Evolutionary conservation across 2,329 filamentous ascomycete genomes (phyloP).

Genomic region (Fusarium foetens): DNA sequence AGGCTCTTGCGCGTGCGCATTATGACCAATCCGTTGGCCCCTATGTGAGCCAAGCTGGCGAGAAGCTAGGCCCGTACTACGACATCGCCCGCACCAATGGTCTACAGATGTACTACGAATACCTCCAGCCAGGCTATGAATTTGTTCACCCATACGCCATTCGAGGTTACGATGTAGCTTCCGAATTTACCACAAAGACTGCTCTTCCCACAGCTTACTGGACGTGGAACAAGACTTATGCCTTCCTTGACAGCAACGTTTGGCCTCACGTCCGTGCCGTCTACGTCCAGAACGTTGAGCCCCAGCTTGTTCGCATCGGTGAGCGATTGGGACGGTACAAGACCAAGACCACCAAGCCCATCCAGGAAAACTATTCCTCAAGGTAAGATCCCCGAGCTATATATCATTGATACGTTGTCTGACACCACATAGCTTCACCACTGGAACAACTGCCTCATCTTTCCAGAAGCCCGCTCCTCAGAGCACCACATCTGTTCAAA

Average conservation of each 20-base stretch:
- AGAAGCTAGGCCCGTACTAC: conserved; percentile 76
- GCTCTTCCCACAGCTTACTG: conserved; percentile 78
- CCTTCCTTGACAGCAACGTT: conserved; percentile 79
- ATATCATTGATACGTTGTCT: neutral
- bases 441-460: conserved; percentile 46
- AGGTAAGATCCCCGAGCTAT: conserved; percentile 10
- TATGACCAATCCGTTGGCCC: conserved; percentile 80
- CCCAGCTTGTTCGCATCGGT: conserved; percentile 91
- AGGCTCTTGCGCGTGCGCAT: conserved; percentile 67
- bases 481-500: conserved; percentile 42
- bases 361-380: conserved; percentile 26
- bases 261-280: conserved; percentile 84
- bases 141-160: conserved; percentile 78
- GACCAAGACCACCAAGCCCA: conserved; percentile 49
- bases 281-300: conserved; percentile 93
- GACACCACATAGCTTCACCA: conserved; percentile 32
- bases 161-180: conserved; percentile 73
- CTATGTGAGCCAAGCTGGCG: conserved; percentile 71
- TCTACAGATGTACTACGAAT: conserved; percentile 74
- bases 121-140: conserved; percentile 79
- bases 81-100: conserved; percentile 70
- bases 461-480: conserved; percentile 51
- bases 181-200: conserved; percentile 73
- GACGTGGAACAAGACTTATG: conserved; percentile 74
- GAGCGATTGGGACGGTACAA: conserved; percentile 85